Base-by-base conservation (phyloP, 495 filamentous ascomycete genomes). In the Thozetella sp. region DNA sequence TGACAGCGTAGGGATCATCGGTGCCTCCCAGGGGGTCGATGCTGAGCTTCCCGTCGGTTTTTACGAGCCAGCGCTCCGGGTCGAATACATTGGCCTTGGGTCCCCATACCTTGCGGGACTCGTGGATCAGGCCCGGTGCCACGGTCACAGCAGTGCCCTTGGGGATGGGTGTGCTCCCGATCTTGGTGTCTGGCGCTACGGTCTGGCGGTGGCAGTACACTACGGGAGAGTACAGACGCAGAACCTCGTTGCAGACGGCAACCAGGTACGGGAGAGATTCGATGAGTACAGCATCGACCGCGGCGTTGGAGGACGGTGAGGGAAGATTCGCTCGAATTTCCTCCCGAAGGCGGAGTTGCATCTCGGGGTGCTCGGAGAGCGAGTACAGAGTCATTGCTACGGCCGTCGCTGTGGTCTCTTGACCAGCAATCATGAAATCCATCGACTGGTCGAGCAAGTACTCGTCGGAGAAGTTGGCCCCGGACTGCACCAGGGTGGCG, bases 361-460 rank as follows among this genome's bases (percentile, higher is more conserved):
- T 63, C 3, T 72, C 67, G 0, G 71, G 71, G 58, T 74, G 65
- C 2, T 60, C 69, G 0, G 72, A 68, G 1, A 76, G 60, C 22
- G 71, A 57, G 43, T 76, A 68, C 20, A 75, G 53, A 3, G 72
- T 69, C 71, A 71, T 74, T 1, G 72, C 68, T 10, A 71, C 63
- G 23, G 60, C 72, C 1, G 72, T 76, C 23, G 74, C 74, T 0
- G 74, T 76, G 22, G 74, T 76, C 54, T 76, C 74, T 60, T 76
- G 74, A 19, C 74, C 74, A 24, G 74, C 74, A 22, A 66, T 72
- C 17, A 76, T 57, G 60, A 76, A 75, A 10, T 70, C 73, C 73
- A 81, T 80, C 56, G 81, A 70, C 60, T 83, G 80, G 57, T 83
- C 76, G 15, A 77, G 72, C 66, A 83, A 76, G 12, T 71, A 75